Evolutionary conservation across 2,329 filamentous ascomycete genomes (phyloP), one percentile per base, ranked within the genome.

Genomic region (Aschersonia sp.): DNA sequence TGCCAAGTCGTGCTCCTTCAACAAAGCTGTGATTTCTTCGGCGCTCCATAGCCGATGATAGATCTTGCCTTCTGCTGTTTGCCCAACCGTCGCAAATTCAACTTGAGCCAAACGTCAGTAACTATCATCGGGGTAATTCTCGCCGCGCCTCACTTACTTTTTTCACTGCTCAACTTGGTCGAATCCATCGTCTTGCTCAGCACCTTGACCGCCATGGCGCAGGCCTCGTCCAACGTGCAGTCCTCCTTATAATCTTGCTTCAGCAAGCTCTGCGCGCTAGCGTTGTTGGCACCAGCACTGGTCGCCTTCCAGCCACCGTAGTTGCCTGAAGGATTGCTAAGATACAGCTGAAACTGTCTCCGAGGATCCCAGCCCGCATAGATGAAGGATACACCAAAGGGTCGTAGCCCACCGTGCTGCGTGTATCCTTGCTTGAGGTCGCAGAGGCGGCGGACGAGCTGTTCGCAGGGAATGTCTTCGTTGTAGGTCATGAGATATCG

Each of bases 171-270:
- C 63, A 98, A 71, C 76, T 96, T 98, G 48, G 91, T 97, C 48
- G 89, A 95, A 67, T 98, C 92, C 94, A 98, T 98, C 5, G 92
- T 98, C 82, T 98, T 98, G 78, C 92, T 97, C 55, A 98, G 71
- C 53, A 98, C 92, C 78, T 98, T 98, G 65, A 98, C 92, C 9
- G 92, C 92, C 76, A 96, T 84, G 48, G 85, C 89, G 65, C 92
- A 98, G 4, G 94, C 92, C 72, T 98, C 92, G 72, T 95, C 87
- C 62, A 98, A 68, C 55, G 87, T 84, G 67, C 89, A 97, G 58
- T 97, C 89, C 70, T 98, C 92, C 76, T 97, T 96, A 74, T 98
- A 98, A 68, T 98, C 92, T 68, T 98, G 92, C 78, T 98, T 98
- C 66, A 98, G 70, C 68, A 98, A 69, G 69, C 89, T 95, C 69